Percentiles rank a stretch among this genome's conserved stretches.
Evolutionary conservation across 2,329 filamentous ascomycete species (phyloP).

Genomic region (Hypomyces perniciosus): DNA sequence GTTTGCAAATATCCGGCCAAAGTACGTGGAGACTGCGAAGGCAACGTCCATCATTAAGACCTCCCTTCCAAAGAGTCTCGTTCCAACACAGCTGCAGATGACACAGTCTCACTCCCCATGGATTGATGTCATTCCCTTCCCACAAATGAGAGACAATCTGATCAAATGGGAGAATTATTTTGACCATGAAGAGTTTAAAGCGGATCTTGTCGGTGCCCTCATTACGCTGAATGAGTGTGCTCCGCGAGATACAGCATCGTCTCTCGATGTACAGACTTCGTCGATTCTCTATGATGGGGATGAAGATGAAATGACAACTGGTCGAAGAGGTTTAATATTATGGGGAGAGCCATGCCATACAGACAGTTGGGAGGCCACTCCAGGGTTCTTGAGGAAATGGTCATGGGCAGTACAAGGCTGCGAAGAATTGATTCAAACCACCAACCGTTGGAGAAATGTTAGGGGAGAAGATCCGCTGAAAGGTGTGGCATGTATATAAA

Average conservation of each 20-base stretch:
- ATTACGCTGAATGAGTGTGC: conserved; percentile 1
- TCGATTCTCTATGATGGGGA: not conserved
- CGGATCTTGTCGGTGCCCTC: conserved; percentile 13
- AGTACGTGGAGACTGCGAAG: not conserved
- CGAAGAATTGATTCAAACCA: conserved; percentile 15
- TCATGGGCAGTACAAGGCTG: conserved; percentile 18
- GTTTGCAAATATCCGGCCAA: too few species aligned
- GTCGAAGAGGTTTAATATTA: conserved; percentile 16
- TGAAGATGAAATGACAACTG: not conserved
- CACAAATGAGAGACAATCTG: conserved; percentile 33
- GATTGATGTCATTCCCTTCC: conserved; percentile 36
- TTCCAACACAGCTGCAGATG: conserved; percentile 35
- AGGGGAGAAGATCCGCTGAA: conserved; percentile 17
- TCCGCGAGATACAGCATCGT: not conserved
- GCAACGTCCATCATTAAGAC: not conserved
- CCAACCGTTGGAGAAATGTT: conserved; percentile 17
- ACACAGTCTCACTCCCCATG: conserved; percentile 32
- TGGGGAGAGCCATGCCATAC: conserved; percentile 20
- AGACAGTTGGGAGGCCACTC: conserved; percentile 20
- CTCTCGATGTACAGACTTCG: not conserved
- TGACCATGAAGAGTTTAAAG: conserved; percentile 29
- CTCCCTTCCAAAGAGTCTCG: conserved; percentile 16
- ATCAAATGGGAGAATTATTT: conserved; percentile 31
- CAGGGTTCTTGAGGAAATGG: conserved; percentile 19
- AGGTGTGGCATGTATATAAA: not conserved